These are phyloP conservation scores for Papiliotrema nemorosa DNA, from an alignment of 1,284 basidiomycete species.

Conservation along the genomic window DNA sequence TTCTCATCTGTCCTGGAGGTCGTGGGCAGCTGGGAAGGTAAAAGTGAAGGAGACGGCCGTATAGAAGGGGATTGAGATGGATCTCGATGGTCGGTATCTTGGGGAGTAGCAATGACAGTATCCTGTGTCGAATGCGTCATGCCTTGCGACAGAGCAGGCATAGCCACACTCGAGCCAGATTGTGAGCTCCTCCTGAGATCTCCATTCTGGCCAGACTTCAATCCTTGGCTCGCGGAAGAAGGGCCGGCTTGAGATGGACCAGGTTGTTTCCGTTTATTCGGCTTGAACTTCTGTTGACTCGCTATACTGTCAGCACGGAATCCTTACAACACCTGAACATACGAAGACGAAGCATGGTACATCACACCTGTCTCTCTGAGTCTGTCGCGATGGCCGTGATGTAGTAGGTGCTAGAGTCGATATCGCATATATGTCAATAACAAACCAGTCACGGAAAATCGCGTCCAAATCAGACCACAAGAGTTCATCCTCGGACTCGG, in stretches of 20 bases:
- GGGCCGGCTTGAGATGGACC: background rate
- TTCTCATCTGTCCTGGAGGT: no score
- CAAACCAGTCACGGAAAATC: no score
- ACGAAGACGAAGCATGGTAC: constrained; percentile 16
- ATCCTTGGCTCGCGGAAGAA: no score
- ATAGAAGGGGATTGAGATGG: background rate
- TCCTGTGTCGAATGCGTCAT: constrained; percentile 1
- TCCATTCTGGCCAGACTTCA: no score
- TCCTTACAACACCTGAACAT: constrained; percentile 2
- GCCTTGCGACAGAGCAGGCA: background rate
- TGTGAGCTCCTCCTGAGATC: no score
- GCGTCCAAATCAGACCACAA: no score
- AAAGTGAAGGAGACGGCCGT: no score
- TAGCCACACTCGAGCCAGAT: background rate
- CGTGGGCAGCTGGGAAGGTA: no score
- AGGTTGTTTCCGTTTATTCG: constrained; percentile 7
- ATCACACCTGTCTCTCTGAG: background rate
- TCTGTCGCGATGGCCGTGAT: no score
- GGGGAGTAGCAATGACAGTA: constrained; percentile 1
- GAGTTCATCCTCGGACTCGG: no score
- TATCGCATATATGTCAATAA: no score
- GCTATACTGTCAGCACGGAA: constrained; percentile 9
- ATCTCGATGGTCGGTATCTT: background rate
- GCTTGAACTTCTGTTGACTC: constrained; percentile 34
- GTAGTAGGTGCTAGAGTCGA: no score